A percentile compares a stretch with the other conserved stretches of the same genome.
phyloP scores from a whole-genome alignment of 805 yeast genomes.

The Hanseniaspora guilliermondii region DNA sequence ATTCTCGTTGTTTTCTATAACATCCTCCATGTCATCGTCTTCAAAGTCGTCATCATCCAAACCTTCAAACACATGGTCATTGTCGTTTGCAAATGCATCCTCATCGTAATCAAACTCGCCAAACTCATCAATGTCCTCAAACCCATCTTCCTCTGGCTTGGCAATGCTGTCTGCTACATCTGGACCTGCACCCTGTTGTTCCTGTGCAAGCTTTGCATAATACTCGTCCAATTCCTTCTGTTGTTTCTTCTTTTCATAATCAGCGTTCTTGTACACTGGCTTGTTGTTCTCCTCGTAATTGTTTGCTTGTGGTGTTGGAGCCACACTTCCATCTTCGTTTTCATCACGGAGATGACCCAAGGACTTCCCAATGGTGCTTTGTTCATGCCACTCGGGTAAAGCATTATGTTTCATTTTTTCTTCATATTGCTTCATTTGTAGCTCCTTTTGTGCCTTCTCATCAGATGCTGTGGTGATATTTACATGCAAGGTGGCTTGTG shows the following conservation, averaged over 20 bases:
- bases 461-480: constrained; percentile 78
- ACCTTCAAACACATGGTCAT: constrained; percentile 17
- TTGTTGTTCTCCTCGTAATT: constrained; percentile 16
- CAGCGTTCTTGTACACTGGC: constrained; percentile 21
- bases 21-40: constrained; percentile 6
- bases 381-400: constrained; percentile 90
- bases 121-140: constrained; percentile 20
- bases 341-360: constrained; percentile 44
- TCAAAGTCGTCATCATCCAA: constrained; percentile 17
- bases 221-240: constrained; percentile 64
- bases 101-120: constrained; percentile 16
- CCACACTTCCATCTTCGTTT: constrained; percentile 30
- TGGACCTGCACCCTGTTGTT: constrained; percentile 52
- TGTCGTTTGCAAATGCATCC: constrained; percentile 12
- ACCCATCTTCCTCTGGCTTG: constrained; percentile 26
- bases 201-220: constrained; percentile 62
- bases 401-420: constrained; percentile 81
- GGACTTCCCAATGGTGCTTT: constrained; percentile 71
- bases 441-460: constrained; percentile 57
- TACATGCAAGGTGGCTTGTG: constrained; percentile 81
- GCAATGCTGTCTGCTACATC: constrained; percentile 48
- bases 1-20: not conserved
- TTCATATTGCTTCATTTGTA: constrained; percentile 51
- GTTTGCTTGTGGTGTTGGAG: constrained; percentile 11
- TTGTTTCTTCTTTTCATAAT: constrained; percentile 48